A percentile compares a stretch with the other conserved stretches of the same genome.
phyloP scores from a whole-genome alignment of 2,329 filamentous ascomycete species.

The Xylariaceae sp. region DNA sequence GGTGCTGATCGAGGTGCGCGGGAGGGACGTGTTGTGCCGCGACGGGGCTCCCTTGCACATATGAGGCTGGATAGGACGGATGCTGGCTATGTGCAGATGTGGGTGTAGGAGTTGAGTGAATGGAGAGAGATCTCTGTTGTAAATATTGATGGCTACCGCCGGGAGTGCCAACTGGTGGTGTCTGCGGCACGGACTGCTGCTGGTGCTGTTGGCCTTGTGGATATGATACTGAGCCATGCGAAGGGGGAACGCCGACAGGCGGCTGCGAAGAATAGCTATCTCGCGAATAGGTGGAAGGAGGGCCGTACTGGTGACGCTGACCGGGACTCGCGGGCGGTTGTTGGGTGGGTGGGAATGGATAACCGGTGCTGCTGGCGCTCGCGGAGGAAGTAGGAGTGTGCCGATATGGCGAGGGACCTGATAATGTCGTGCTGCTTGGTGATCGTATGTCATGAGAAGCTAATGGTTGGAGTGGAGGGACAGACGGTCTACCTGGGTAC shows the following conservation, averaged over 20 bases:
- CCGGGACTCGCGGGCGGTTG: slow-evolving; percentile 35
- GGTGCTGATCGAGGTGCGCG: slow-evolving; percentile 40
- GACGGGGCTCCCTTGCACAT: slow-evolving; percentile 60
- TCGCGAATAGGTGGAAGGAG: slow-evolving; percentile 49
- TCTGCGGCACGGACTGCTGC: slow-evolving; percentile 51
- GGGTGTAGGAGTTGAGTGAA: slow-evolving; percentile 65
- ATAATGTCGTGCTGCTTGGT: slow-evolving; percentile 51
- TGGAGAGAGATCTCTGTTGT: slow-evolving; percentile 60
- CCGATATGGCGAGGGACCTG: slow-evolving; percentile 56
- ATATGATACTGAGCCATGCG: slow-evolving; percentile 45
- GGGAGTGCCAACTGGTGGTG: slow-evolving; percentile 55
- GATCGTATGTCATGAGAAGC: slow-evolving; percentile 57
- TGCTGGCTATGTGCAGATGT: slow-evolving; percentile 66
- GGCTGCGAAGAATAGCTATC: slow-evolving; percentile 52
- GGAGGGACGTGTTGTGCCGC: slow-evolving; percentile 51
- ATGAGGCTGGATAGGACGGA: slow-evolving; percentile 54
- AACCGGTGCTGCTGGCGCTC: slow-evolving; percentile 50
- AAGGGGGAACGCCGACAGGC: slow-evolving; percentile 42
- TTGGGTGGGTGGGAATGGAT: slow-evolving; percentile 57
- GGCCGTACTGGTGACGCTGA: slow-evolving; percentile 53
- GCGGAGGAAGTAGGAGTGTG: slow-evolving; percentile 55
- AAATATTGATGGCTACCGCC: slow-evolving; percentile 45
- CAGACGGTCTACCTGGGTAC: slow-evolving; percentile 44
- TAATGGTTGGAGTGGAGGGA: slow-evolving; percentile 52
- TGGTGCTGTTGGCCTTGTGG: slow-evolving; percentile 44